Base-by-base conservation (phyloP, 148 eudicot species). In the Beta vulgaris region DNA sequence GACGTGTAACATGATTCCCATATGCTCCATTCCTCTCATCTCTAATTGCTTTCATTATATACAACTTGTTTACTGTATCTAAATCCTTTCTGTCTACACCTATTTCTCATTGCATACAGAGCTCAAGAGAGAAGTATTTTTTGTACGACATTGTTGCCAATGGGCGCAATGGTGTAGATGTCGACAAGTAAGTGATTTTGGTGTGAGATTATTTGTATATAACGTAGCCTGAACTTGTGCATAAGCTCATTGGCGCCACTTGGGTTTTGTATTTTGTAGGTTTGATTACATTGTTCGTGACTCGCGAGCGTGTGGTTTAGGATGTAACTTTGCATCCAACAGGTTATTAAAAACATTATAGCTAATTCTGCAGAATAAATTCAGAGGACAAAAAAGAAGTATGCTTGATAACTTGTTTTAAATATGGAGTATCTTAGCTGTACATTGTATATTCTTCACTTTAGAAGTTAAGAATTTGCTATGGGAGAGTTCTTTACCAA, bases 91-190 rank as follows among this genome's bases (percentile, higher is more conserved):
- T 76, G 72, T 10, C 25, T 49, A 36, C 28, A 54, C 64, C 46
- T 43, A 14, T 23, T 36, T 19, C 6, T 36, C 32, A 25, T 64
- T n/a, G 32, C 40, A 6, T 81, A 58, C 63, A 90, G 93, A 66
- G 75, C 68, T 14, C 86, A 71, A 84, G 36, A 79, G 98, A 89
- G 84, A 93, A 93, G 76, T 79, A 68, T 18, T 93, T 90, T 81
- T 82, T 93, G 74, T 93, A 87, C 73, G 98, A 93, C 76, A 90
- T 90, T 75, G 98, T 93, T 76, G 98, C 98, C 49, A 93, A 90
- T 84, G 98, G 98, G 71, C 89, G 93, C 71, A 93, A 86, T 89
- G 93, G 93, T 71, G 87, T 93, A 23, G 98, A 93, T 74, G 98
- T 93, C 43, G 96, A 93, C 86, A 90, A 90, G 98, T 93, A 78